A percentile compares a stretch with the other conserved stretches of the same genome.
Conservation (phyloP, 345 rosid genomes). For the Litchi chinensis region DNA sequence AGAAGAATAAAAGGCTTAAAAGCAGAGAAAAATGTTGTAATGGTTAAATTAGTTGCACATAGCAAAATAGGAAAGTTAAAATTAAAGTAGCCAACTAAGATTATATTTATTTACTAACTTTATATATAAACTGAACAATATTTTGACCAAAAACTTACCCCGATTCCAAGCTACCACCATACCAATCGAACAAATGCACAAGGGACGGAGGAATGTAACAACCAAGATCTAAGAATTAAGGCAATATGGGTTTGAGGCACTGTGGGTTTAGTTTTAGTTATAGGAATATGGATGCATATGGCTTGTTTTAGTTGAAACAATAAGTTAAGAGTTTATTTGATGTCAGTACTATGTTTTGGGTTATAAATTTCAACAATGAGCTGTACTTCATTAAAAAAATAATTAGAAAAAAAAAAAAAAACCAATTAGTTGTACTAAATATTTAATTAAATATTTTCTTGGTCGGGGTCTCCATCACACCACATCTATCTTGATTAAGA, state of each 20-base stretch:
- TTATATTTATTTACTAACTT: too few species aligned
- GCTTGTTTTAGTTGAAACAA: background rate
- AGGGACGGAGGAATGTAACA: background rate
- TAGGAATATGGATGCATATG: background rate
- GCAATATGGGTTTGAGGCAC: background rate
- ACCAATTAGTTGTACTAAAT: background rate
- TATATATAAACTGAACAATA: background rate
- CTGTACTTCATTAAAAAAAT: background rate
- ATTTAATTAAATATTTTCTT: conserved; percentile 1
- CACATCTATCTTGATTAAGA: background rate
- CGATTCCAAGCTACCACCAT: background rate
- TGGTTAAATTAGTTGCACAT: background rate
- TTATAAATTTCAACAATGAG: background rate
- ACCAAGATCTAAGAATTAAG: background rate
- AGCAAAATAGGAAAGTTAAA: background rate
- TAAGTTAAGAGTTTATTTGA: background rate
- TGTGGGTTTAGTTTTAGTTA: background rate
- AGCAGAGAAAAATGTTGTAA: background rate
- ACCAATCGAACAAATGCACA: background rate
- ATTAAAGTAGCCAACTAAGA: background rate
- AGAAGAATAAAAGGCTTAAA: background rate
- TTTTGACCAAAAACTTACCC: background rate
- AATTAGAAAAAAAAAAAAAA: too few species aligned
- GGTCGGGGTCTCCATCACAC: background rate
- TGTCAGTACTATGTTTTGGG: background rate